A percentile compares a stretch with the other conserved stretches of the same genome.
These are phyloP conservation scores for Tardiomyces digboiensis DNA, from an alignment of 1,139 yeast species.

Conservation along the genomic window DNA sequence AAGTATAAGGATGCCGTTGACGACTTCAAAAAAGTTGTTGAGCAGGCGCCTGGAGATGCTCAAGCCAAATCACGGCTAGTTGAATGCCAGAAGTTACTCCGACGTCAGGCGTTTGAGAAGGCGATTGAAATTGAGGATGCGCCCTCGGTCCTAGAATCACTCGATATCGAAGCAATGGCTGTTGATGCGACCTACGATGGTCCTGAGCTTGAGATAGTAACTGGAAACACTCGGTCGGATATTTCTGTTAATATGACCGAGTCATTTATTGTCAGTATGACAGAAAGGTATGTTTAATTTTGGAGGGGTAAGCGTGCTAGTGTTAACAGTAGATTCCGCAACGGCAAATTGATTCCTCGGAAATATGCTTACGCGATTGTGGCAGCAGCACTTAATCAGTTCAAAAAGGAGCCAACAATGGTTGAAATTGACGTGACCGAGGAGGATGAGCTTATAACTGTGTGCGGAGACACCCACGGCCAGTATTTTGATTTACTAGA, in stretches of 20 bases:
- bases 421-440: slow-evolving; percentile 53
- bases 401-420: slow-evolving; percentile 60
- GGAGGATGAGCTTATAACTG: slow-evolving; percentile 43
- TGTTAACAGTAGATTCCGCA: too few relatives aligned
- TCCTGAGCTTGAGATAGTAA: slow-evolving; percentile 40
- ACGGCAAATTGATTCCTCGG: slow-evolving; percentile 68
- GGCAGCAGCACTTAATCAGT: slow-evolving; percentile 57
- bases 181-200: slow-evolving; percentile 60
- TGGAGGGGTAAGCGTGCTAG: too few relatives aligned
- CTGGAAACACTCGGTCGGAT: slow-evolving; percentile 18
- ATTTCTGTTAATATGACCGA: slow-evolving; percentile 26
- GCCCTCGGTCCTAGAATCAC: slow-evolving; percentile 33
- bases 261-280: slow-evolving; percentile 55
- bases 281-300: too few relatives aligned
- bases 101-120: slow-evolving; percentile 70
- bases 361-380: slow-evolving; percentile 79
- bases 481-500: slow-evolving; percentile 86
- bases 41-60: slow-evolving; percentile 57
- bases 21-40: slow-evolving; percentile 59
- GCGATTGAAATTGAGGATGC: slow-evolving; percentile 73
- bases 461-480: slow-evolving; percentile 98
- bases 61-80: slow-evolving; percentile 55
- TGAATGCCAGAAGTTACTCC: slow-evolving; percentile 58
- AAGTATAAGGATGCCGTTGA: slow-evolving; percentile 65
- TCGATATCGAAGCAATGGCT: slow-evolving; percentile 36